Evolutionary conservation across 2,329 filamentous ascomycete species (phyloP), one percentile per base, ranked within the genome.

Genomic region (Fusarium sarcochroum): DNA sequence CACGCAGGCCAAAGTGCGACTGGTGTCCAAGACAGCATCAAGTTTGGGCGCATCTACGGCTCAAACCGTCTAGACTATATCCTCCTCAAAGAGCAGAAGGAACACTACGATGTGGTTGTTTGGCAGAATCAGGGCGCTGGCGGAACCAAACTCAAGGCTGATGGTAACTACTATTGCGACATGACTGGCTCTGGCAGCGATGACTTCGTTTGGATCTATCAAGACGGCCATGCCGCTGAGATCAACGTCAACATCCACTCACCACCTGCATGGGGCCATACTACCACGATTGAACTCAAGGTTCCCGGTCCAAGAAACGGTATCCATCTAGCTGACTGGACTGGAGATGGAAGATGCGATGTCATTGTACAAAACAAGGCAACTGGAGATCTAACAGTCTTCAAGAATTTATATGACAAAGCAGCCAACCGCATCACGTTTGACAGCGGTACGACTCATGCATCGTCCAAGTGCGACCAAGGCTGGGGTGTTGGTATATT

Each of bases 181-280:
- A 55, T 55, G 52, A 42, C 41, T 10, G n/a, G n/a, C 1, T 32
- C 34, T 30, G 52, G 52, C 8, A 48, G 42, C 8, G 52, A 55
- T 7, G 52, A 55, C 7, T 17, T 15, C 5, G 52, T 55, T 7
- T 55, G 52, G 52, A 55, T 55, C 7, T 55, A 48, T 13, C 42
- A 48, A 23, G 52, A 55, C 9, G 52, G 52, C 2, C 42, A 18
- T 3, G 41, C 13, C 11, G 52, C 15, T 23, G 42, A 55, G 23
- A 48, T 55, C 18, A 55, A 55, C 8, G 52, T 23, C 13, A 55
- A 55, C 2, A 55, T 32, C 11, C 52, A 55, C 52, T 48, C 42
- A 0, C 52, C 52, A 5, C 52, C 52, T 17, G 34, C 23, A 7
- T 55, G 52, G 52, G 52, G 25, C 13, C 52, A 55, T 3, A 10